Evolutionary conservation across 352 stramenopile species (phyloP), one percentile per base, ranked within the genome.

Genomic region (Phytopythium mirpurense): DNA sequence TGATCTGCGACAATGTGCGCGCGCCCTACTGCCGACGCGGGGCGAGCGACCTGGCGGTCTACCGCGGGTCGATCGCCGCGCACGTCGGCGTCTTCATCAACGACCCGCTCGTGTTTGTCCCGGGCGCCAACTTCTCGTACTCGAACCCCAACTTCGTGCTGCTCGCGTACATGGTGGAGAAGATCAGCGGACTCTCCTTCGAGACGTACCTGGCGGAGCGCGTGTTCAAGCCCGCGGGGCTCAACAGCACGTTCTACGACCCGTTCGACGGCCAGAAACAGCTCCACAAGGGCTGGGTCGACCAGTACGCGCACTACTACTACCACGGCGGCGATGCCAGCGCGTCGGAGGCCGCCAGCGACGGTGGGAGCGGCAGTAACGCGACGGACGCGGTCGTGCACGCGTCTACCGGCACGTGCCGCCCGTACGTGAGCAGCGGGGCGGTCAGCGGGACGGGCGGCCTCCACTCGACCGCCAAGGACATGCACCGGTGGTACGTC

Each of bases 121-220:
- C 77, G 3, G 77, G 67, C 0, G 76, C 70, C 21, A 74, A 70
- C 46, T 88, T 79, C 48, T 58, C 58, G 41, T 81, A 83, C 47
- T 37, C 70, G 1, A 67, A 84, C 48, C 58, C 72, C 18, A 86
- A 86, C 55, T 84, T 78, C 37, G 63, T 84, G 43, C 15, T 88
- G 32, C 52, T 86, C 16, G 65, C 72, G 19, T 88, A 84, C 55
- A 65, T 88, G 62, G 63, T 88, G 42, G 77, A 88, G 58, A 83
- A 76, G 49, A 41, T 88, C 19, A 88, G 77, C 50, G 65, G 59
- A 0, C 16, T 78, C 24, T 24, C 27, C 9, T 56, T 83, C 21
- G 60, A 59, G 24, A 46, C 57, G 23, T 88, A 88, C 51, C 37
- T 88, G 19, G 23, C 69, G 29, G 54, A 67, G 43, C 57, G 74